Evolutionary conservation across 2,329 filamentous ascomycete genomes (phyloP).

Genomic region (Ophiostoma sp.): DNA sequence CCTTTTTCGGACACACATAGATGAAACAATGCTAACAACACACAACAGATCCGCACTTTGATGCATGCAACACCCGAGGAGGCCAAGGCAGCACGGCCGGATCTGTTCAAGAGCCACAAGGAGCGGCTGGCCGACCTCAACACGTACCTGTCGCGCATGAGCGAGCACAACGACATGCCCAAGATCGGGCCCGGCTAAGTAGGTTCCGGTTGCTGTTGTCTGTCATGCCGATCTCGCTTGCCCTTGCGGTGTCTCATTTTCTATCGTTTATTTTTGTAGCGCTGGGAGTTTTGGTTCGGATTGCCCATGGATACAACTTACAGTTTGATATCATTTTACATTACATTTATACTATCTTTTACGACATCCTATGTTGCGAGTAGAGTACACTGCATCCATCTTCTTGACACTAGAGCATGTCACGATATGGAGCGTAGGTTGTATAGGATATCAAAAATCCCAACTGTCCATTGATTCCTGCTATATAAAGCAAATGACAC

Average conservation of each 20-base stretch:
- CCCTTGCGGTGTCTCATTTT: background rate
- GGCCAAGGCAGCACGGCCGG: conserved; percentile 46
- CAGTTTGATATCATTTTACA: background rate
- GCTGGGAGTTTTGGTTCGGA: background rate
- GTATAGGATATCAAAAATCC: no score
- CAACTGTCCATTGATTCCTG: background rate
- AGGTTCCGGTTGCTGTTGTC: background rate
- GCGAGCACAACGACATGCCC: conserved; percentile 96
- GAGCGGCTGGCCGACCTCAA: conserved; percentile 94
- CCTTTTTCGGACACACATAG: background rate
- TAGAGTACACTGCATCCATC: no score
- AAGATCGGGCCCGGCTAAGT: conserved; percentile 56
- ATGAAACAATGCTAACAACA: background rate
- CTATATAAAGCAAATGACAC: background rate
- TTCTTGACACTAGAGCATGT: no score
- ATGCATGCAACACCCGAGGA: conserved; percentile 54
- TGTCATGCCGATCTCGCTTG: background rate
- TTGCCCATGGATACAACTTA: no score
- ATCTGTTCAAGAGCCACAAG: conserved; percentile 93
- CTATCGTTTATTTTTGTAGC: background rate
- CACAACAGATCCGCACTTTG: conserved; percentile 62
- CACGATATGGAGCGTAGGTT: no score
- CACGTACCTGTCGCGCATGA: conserved; percentile 82
- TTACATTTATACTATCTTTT: background rate
- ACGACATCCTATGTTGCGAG: no score